These are phyloP conservation scores for Grigorovia yakushimaensis DNA, from an alignment of 805 yeast genomes.

Conservation along the genomic window DNA sequence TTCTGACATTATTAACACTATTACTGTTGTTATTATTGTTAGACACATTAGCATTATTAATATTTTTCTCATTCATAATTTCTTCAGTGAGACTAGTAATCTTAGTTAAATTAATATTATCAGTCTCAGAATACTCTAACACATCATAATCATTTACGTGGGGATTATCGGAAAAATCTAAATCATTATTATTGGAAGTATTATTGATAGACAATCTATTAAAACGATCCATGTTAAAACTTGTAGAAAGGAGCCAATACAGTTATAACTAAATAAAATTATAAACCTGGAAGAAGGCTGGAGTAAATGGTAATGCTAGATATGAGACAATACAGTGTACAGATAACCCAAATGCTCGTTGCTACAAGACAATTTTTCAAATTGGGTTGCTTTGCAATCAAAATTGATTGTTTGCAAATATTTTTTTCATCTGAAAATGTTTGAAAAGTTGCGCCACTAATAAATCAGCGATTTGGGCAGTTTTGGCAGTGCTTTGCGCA, in stretches of 20 bases:
- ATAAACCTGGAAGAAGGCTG: too few species aligned
- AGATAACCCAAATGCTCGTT: too few species aligned
- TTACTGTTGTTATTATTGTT: background rate
- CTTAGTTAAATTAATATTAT: background rate
- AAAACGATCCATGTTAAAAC: slow-evolving; percentile 4
- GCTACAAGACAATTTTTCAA: too few species aligned
- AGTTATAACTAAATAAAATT: too few species aligned
- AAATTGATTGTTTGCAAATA: too few species aligned
- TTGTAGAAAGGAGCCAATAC: background rate
- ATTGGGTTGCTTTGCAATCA: too few species aligned
- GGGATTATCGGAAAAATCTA: background rate
- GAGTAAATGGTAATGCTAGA: too few species aligned
- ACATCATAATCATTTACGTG: background rate
- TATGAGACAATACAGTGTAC: too few species aligned
- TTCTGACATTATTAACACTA: slow-evolving; percentile 4
- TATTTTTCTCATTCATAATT: background rate
- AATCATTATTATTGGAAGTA: slow-evolving; percentile 4
- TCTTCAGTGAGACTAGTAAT: background rate
- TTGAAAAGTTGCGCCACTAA: too few species aligned
- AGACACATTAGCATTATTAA: background rate
- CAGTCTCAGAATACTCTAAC: background rate
- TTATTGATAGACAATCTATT: slow-evolving; percentile 10
- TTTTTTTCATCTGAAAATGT: too few species aligned
- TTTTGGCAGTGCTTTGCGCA: too few species aligned
- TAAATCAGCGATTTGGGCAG: too few species aligned